Conservation (phyloP, 257 asterid species). For the Hygrophila difformis region DNA sequence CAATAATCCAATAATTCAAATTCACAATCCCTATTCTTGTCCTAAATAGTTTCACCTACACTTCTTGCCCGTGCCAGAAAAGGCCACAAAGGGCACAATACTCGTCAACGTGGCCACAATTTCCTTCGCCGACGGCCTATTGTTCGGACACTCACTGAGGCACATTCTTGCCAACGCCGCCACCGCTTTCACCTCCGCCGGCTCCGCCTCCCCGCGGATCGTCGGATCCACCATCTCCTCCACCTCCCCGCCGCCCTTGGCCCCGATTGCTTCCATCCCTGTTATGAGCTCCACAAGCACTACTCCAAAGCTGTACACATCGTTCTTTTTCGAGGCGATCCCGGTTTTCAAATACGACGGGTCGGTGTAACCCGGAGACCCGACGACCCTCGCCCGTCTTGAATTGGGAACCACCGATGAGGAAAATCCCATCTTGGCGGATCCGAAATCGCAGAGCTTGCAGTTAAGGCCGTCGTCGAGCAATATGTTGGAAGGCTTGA, state of each 20-base stretch:
- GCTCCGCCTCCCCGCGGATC: conserved; percentile 23
- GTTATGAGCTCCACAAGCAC: conserved; percentile 53
- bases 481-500: conserved; percentile 57
- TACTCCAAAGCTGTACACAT: conserved; percentile 57
- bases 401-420: conserved; percentile 31
- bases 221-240: conserved; percentile 42
- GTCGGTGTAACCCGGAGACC: conserved; percentile 77
- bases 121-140: conserved; percentile 52
- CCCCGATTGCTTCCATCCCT: conserved; percentile 45
- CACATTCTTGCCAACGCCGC: conserved; percentile 39
- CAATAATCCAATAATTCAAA: no score
- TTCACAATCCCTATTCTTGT: no score
- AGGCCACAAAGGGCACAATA: conserved; percentile 17
- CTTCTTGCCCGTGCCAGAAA: neutral
- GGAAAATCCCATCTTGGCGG: conserved; percentile 57
- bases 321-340: conserved; percentile 57
- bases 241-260: conserved; percentile 27
- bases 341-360: conserved; percentile 64
- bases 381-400: conserved; percentile 28
- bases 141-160: conserved; percentile 31
- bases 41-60: no score
- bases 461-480: conserved; percentile 42
- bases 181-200: conserved; percentile 48
- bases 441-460: conserved; percentile 80
- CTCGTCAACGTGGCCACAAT: conserved; percentile 26